These are phyloP conservation scores for Capsella bursapastoris DNA, from an alignment of 345 rosid species.

Conservation along the genomic window DNA sequence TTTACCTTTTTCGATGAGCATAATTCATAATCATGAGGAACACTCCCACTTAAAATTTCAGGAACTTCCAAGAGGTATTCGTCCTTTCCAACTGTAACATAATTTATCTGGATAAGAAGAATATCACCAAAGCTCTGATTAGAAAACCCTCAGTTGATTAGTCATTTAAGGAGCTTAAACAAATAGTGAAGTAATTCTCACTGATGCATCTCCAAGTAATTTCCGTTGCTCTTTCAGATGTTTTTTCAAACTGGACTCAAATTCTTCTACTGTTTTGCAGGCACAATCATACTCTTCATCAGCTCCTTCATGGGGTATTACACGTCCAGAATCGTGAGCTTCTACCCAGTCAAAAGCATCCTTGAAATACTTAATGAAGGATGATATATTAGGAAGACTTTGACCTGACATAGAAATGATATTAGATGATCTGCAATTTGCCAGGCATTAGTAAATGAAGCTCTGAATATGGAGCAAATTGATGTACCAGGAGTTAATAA, in stretches of 20 bases:
- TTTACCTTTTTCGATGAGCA: constrained; percentile 94
- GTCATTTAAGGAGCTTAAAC: constrained; percentile 27
- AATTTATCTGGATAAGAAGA: constrained; percentile 62
- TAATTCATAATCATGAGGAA: constrained; percentile 87
- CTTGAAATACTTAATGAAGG: constrained; percentile 76
- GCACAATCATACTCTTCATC: constrained; percentile 83
- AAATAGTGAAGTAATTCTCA: constrained; percentile 46
- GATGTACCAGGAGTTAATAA: constrained; percentile 76
- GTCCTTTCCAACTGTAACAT: constrained; percentile 95
- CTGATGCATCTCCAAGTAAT: constrained; percentile 80
- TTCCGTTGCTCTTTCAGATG: constrained; percentile 88
- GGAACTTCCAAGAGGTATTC: constrained; percentile 86
- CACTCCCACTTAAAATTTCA: constrained; percentile 68
- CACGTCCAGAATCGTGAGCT: constrained; percentile 83
- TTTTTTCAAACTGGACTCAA: constrained; percentile 66
- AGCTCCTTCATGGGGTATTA: constrained; percentile 86
- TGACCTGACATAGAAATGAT: constrained; percentile 57
- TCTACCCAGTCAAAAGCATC: constrained; percentile 95
- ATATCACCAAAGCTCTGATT: constrained; percentile 40
- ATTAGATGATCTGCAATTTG: constrained; percentile 31
- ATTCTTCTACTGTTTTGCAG: constrained; percentile 57
- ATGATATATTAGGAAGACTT: constrained; percentile 63
- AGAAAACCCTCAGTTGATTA: constrained; percentile 19
- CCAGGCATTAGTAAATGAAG: background rate
- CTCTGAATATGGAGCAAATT: background rate